Evolutionary conservation across 495 filamentous ascomycete species (phyloP).

Genomic region (Alectoria sarmentosa): DNA sequence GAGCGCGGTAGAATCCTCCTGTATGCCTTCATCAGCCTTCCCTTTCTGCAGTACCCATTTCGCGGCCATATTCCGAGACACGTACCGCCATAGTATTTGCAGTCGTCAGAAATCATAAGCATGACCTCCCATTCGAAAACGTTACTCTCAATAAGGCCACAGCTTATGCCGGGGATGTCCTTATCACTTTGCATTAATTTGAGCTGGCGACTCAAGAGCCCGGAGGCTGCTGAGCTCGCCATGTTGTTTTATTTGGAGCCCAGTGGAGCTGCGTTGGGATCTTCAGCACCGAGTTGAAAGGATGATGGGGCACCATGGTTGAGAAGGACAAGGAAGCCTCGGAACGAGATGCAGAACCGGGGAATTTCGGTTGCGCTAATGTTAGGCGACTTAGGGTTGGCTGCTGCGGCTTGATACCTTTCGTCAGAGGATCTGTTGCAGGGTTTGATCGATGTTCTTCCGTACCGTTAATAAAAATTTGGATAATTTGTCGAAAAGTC

Average conservation of each 20-base stretch:
- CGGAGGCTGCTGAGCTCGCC: slow-evolving; percentile 54
- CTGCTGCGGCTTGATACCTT: too few relatives aligned
- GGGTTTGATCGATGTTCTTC: too few relatives aligned
- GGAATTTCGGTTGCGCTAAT: neutral
- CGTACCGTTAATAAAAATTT: too few relatives aligned
- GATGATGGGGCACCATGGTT: neutral
- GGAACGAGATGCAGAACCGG: neutral
- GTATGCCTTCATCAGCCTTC: neutral
- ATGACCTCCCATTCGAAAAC: slow-evolving; percentile 99
- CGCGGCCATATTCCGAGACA: neutral
- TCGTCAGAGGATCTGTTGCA: too few relatives aligned
- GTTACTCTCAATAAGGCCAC: slow-evolving; percentile 77
- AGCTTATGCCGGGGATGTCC: slow-evolving; percentile 89
- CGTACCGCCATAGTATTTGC: slow-evolving; percentile 84
- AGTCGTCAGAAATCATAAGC: slow-evolving; percentile 97
- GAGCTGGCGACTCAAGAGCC: slow-evolving; percentile 75
- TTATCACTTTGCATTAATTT: slow-evolving; percentile 90
- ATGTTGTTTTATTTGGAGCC: slow-evolving; percentile 36
- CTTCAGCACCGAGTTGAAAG: neutral
- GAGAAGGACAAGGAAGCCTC: neutral
- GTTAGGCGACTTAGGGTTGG: neutral
- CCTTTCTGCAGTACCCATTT: neutral
- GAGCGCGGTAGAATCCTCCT: slow-evolving; percentile 87
- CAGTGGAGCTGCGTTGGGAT: neutral
- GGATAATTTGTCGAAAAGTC: too few relatives aligned